These are phyloP conservation scores for Cladobotryum protrusum DNA, from an alignment of 2,329 filamentous ascomycete species.

Conservation along the genomic window DNA sequence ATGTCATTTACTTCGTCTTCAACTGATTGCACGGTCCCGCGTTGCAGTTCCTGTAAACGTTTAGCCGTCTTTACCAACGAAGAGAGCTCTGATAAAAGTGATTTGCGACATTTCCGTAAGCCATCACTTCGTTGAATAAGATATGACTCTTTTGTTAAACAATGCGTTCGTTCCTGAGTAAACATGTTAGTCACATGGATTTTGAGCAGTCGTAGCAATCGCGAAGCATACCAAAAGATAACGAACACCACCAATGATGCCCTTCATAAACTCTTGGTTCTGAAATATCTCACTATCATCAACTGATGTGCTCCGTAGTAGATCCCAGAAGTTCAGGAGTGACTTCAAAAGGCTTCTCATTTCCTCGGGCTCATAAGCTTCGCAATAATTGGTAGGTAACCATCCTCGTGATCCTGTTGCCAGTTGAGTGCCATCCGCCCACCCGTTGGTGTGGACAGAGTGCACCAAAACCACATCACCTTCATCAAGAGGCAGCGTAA, in stretches of 20 bases:
- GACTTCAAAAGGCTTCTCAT: slow-evolving; percentile 82
- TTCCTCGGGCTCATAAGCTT: slow-evolving; percentile 82
- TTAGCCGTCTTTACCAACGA: slow-evolving; percentile 85
- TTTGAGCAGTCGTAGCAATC: neutral
- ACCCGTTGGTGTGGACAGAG: slow-evolving; percentile 95
- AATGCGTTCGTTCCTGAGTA: slow-evolving; percentile 74
- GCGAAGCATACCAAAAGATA: slow-evolving; percentile 70
- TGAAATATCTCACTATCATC: slow-evolving; percentile 74
- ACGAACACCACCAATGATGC: slow-evolving; percentile 86
- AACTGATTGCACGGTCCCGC: slow-evolving; percentile 37
- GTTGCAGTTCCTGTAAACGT: slow-evolving; percentile 68
- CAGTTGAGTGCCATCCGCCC: slow-evolving; percentile 91
- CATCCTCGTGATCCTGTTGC: slow-evolving; percentile 83
- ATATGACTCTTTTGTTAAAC: slow-evolving; percentile 73
- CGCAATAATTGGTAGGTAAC: slow-evolving; percentile 97
- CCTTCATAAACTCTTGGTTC: slow-evolving; percentile 90
- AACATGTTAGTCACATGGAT: slow-evolving; percentile 10
- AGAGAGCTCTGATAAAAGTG: slow-evolving; percentile 81
- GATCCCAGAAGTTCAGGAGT: slow-evolving; percentile 86
- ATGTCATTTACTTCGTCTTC: slow-evolving; percentile 62
- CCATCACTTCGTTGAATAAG: slow-evolving; percentile 69
- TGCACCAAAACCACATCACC: slow-evolving; percentile 92
- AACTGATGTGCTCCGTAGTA: slow-evolving; percentile 70
- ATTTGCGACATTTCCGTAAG: slow-evolving; percentile 76
- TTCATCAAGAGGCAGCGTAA: slow-evolving; percentile 81